These are phyloP conservation scores for Pythium chondricola DNA, from an alignment of 352 stramenopile genomes.

Conservation along the genomic window DNA sequence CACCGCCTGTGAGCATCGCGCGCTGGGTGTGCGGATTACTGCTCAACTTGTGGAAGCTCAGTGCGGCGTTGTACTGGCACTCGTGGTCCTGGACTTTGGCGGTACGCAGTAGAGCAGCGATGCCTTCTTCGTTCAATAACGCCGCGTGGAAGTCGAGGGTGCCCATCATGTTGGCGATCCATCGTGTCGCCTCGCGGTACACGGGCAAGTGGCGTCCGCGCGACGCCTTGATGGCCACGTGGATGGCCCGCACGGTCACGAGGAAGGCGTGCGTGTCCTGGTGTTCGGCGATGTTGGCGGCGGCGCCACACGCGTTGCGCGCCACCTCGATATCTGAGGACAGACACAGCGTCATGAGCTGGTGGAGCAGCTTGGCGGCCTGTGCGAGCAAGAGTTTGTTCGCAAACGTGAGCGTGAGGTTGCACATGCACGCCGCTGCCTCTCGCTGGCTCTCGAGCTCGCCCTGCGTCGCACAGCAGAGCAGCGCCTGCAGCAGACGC, in stretches of 20 bases:
- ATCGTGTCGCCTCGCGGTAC: slow-evolving; percentile 88
- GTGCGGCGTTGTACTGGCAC: slow-evolving; percentile 85
- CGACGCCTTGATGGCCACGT: slow-evolving; percentile 85
- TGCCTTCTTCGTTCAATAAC: slow-evolving; percentile 82
- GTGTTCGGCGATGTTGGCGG: slow-evolving; percentile 90
- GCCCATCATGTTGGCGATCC: slow-evolving; percentile 87
- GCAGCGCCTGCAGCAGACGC: slow-evolving; percentile 46
- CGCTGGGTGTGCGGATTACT: slow-evolving; percentile 68
- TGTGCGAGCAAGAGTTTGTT: slow-evolving; percentile 76
- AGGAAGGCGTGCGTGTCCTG: slow-evolving; percentile 75
- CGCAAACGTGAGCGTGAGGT: slow-evolving; percentile 66
- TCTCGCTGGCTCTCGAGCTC: slow-evolving; percentile 89
- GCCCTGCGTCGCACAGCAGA: slow-evolving; percentile 30
- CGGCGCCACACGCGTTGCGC: slow-evolving; percentile 85
- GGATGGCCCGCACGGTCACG: slow-evolving; percentile 83
- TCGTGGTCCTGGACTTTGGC: slow-evolving; percentile 89
- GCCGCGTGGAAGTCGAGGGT: slow-evolving; percentile 71
- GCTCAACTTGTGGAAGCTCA: slow-evolving; percentile 87
- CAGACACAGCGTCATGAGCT: slow-evolving; percentile 69
- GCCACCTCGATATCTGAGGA: slow-evolving; percentile 88
- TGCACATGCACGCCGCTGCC: slow-evolving; percentile 82
- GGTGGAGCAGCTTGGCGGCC: slow-evolving; percentile 36
- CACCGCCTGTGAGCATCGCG: slow-evolving; percentile 52
- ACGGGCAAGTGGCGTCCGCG: slow-evolving; percentile 84
- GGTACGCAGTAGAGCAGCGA: slow-evolving; percentile 81